Percentiles rank a stretch among this genome's conserved stretches.
These are phyloP conservation scores for Tetraselmis striata DNA, from an alignment of 139 green algal species.

Conservation along the genomic window DNA sequence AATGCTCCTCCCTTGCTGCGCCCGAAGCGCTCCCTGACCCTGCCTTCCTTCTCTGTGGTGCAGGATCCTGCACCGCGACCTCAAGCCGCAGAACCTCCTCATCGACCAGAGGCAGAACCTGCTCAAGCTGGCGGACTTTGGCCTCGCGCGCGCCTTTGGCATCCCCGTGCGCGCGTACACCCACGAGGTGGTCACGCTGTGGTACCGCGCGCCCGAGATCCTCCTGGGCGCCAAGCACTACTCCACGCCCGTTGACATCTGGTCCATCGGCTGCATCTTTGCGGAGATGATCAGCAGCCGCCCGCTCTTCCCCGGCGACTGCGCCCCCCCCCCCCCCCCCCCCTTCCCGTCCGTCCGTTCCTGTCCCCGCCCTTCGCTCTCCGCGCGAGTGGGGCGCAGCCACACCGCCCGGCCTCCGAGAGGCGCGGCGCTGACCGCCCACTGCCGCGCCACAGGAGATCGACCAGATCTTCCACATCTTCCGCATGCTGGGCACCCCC, in stretches of 20 bases:
- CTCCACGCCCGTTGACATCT: constrained; percentile 93
- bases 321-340: constrained; percentile 1
- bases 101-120: constrained; percentile 75
- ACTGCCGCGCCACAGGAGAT: constrained; percentile 24
- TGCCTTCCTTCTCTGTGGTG: no score
- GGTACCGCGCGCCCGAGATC: constrained; percentile 96
- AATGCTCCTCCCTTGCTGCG: no score
- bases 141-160: constrained; percentile 88
- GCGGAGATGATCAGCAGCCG: constrained; percentile 84
- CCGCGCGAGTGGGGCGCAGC: no score
- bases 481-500: constrained; percentile 57
- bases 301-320: constrained; percentile 74
- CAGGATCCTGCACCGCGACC: constrained; percentile 87
- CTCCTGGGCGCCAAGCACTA: constrained; percentile 92
- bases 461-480: constrained; percentile 66
- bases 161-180: constrained; percentile 93
- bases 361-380: background rate
- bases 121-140: constrained; percentile 98
- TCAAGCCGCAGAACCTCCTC: constrained; percentile 98
- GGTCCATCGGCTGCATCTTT: constrained; percentile 97
- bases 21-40: no score
- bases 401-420: no score
- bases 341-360: background rate
- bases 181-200: constrained; percentile 97
- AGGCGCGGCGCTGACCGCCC: no score